Percentiles rank a stretch among this genome's conserved stretches.
Conservation (phyloP, 306 rosid genomes). For the Medicago arabica region DNA sequence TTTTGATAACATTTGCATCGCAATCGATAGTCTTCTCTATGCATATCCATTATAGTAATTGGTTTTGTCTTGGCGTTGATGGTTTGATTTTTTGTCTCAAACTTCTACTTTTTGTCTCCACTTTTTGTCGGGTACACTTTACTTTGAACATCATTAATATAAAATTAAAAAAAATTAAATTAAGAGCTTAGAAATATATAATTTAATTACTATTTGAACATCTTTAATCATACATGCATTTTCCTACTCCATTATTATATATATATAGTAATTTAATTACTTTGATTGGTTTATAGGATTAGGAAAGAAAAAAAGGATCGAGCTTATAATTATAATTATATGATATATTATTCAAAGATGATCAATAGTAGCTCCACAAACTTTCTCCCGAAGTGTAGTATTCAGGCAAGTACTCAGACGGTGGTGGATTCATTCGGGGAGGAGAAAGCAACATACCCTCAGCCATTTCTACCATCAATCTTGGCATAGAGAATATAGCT, state of each 20-base stretch:
- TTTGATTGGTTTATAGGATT: neutral
- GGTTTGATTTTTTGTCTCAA: too few species aligned
- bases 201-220: neutral
- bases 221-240: neutral
- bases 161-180: too few species aligned
- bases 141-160: neutral
- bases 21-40: neutral
- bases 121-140: neutral
- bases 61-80: neutral
- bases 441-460: slow-evolving; percentile 93
- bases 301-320: neutral
- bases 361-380: slow-evolving; percentile 67
- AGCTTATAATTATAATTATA: neutral
- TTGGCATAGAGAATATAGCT: slow-evolving; percentile 82
- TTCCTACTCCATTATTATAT: too few species aligned
- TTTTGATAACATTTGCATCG: too few species aligned
- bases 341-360: neutral
- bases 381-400: slow-evolving; percentile 47
- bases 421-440: slow-evolving; percentile 68
- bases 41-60: neutral
- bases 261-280: neutral
- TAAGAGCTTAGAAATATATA: too few species aligned
- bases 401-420: slow-evolving; percentile 51
- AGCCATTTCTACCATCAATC: slow-evolving; percentile 84
- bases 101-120: too few species aligned